phyloP scores from a whole-genome alignment of 164 flowering plant species.

The Echeveria elegans region DNA sequence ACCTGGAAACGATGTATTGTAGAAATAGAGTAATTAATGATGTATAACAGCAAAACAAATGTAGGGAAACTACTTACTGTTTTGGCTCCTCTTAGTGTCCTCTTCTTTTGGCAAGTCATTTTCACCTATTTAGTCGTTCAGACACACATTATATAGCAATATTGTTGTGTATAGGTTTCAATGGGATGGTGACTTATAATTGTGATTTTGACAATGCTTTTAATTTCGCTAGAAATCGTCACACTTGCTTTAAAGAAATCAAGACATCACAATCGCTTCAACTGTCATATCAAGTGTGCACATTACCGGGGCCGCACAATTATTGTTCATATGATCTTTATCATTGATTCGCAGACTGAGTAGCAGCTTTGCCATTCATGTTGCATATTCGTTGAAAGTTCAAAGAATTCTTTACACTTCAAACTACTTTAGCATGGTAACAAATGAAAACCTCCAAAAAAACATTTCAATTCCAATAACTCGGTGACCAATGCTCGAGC shows the following conservation, averaged over 20 bases:
- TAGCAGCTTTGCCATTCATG: not conserved
- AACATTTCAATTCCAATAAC: no score
- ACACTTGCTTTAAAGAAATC: not conserved
- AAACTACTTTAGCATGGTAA: no score
- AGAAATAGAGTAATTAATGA: not conserved
- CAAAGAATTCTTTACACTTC: no score
- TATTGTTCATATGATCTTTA: not conserved
- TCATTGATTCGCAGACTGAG: not conserved
- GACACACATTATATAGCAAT: not conserved
- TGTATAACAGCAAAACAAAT: not conserved
- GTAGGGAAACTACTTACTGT: not conserved
- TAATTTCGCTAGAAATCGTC: not conserved
- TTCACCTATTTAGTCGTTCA: not conserved
- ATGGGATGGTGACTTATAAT: not conserved
- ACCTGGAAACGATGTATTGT: not conserved
- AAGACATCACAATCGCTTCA: not conserved
- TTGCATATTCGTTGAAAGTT: no score
- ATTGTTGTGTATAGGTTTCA: not conserved
- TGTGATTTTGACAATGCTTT: not conserved
- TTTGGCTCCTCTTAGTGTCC: not conserved
- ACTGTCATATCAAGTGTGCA: not conserved
- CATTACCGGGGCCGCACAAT: not conserved
- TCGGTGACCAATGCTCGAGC: no score
- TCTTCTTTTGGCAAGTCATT: not conserved
- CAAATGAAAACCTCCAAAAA: no score